phyloP scores from a whole-genome alignment of 441 rosid genomes.

The Isatis lusitanica region DNA sequence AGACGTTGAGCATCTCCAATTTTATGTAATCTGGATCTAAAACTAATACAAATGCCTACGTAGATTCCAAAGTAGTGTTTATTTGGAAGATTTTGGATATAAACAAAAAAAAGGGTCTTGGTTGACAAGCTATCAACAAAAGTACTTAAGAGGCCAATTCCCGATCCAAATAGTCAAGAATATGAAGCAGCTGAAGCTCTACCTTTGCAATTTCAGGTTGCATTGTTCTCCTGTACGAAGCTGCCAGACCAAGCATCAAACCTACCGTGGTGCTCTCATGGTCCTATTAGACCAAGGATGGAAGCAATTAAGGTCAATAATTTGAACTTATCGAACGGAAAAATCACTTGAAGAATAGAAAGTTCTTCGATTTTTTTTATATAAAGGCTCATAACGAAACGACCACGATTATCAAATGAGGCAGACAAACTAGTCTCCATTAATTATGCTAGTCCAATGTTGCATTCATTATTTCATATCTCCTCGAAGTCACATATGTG shows the following conservation, averaged over 20 bases:
- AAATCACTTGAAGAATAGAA: not conserved
- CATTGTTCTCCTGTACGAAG: slow-evolving; percentile 95
- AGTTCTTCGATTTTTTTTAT: slow-evolving; percentile 8
- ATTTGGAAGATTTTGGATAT: slow-evolving; percentile 7
- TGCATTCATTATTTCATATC: slow-evolving; percentile 16
- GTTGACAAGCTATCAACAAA: slow-evolving; percentile 15
- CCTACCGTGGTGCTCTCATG: slow-evolving; percentile 97
- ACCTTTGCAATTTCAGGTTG: slow-evolving; percentile 95
- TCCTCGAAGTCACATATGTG: slow-evolving; percentile 11
- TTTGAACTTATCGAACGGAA: not conserved
- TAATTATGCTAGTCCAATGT: slow-evolving; percentile 9
- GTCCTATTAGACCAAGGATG: slow-evolving; percentile 50
- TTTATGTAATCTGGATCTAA: slow-evolving; percentile 5
- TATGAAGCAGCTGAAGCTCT: slow-evolving; percentile 17
- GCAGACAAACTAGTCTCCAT: slow-evolving; percentile 13
- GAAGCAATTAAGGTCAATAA: not conserved
- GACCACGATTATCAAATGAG: slow-evolving; percentile 5
- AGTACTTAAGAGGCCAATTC: slow-evolving; percentile 4
- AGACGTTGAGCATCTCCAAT: slow-evolving; percentile 15
- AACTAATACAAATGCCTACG: slow-evolving; percentile 8
- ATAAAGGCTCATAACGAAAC: not conserved
- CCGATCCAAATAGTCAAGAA: slow-evolving; percentile 20
- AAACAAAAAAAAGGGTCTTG: not conserved
- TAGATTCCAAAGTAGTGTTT: slow-evolving; percentile 4
- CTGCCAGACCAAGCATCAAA: slow-evolving; percentile 96